Evolutionary conservation across 2,329 filamentous ascomycete species (phyloP).

Genomic region (Alternaria dauci): DNA sequence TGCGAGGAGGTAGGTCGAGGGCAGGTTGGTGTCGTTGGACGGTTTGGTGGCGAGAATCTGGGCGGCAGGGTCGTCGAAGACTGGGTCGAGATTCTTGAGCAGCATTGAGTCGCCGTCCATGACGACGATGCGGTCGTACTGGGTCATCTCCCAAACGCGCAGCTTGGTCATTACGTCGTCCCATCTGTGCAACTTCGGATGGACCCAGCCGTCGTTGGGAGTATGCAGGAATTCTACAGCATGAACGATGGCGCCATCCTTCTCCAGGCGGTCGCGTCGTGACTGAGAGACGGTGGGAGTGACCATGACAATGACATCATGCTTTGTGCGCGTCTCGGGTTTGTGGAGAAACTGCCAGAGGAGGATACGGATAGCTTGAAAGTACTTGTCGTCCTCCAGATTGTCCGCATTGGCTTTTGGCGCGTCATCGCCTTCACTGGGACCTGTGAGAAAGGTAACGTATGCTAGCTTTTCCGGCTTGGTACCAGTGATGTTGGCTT

Average conservation of each 20-base stretch:
- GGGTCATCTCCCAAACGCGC: conserved; percentile 49
- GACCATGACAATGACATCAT: conserved; percentile 40
- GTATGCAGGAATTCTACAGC: conserved; percentile 34
- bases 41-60: conserved; percentile 12
- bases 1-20: conserved; percentile 46
- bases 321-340: conserved; percentile 31
- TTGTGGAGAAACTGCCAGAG: conserved; percentile 43
- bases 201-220: conserved; percentile 27
- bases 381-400: conserved; percentile 40
- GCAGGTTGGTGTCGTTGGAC: conserved; percentile 23
- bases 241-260: conserved; percentile 40
- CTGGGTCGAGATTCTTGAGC: conserved; percentile 38
- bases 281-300: conserved; percentile 33
- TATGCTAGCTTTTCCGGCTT: conserved; percentile 28
- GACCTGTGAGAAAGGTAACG: conserved; percentile 35
- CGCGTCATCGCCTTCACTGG: conserved; percentile 22
- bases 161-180: conserved; percentile 52
- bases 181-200: conserved; percentile 35
- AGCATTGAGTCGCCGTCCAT: conserved; percentile 51
- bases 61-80: conserved; percentile 48
- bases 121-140: conserved; percentile 48
- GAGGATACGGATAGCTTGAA: conserved; percentile 40
- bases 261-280: conserved; percentile 27
- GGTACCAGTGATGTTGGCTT: neutral
- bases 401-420: no score